Evolutionary conservation across 129 eudicot genomes (phyloP), one percentile per base, ranked within the genome.

Genomic region (Escallonia herrerae): DNA sequence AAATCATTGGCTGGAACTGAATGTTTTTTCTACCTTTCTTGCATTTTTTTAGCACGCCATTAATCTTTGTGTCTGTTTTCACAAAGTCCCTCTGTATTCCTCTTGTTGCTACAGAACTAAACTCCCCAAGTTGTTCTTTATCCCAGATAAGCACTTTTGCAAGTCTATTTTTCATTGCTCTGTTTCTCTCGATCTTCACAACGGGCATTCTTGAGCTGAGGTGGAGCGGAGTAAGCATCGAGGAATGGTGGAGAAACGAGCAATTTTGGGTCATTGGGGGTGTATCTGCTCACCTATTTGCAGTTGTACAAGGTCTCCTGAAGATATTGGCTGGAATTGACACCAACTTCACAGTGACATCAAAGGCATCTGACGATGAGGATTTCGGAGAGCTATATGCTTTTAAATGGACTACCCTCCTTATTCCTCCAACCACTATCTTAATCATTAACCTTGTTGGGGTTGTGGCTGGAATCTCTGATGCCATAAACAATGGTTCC

Each of bases 231-330:
- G 97, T 91, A 33, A 82, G 97, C 90, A 91, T 91, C 15, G 97
- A 91, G 75, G 97, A 91, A 66, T 91, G 97, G 97, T 91, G 97
- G 97, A 87, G 97, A 70, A 91, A 90, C 53, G 97, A 90, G 82
- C 97, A 90, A 55, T 90, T 90, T 80, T 90, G 97, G 97, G 97
- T 90, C 50, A 90, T 90, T 4, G 97, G 97, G 61, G 97, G 97
- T 33, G 79, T 90, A 13, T 90, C 97, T 4, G 97, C 97, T 57
- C 97, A 91, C 60, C 80, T 91, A 40, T 91, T 91, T 56, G 97
- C 97, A 4, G 97, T 91, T 3, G 76, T 91, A 56, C 97, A 87
- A 61, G 97, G 96, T 66, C 84, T 91, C 43, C 62, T 87, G 40
- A 91, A 87, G 71, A 59, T 91, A 58, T 67, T 87, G 78, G 95